A percentile compares a stretch with the other conserved stretches of the same genome.
Conservation (phyloP, 2,329 filamentous ascomycete genomes). For the Graphilbum fragrans region DNA sequence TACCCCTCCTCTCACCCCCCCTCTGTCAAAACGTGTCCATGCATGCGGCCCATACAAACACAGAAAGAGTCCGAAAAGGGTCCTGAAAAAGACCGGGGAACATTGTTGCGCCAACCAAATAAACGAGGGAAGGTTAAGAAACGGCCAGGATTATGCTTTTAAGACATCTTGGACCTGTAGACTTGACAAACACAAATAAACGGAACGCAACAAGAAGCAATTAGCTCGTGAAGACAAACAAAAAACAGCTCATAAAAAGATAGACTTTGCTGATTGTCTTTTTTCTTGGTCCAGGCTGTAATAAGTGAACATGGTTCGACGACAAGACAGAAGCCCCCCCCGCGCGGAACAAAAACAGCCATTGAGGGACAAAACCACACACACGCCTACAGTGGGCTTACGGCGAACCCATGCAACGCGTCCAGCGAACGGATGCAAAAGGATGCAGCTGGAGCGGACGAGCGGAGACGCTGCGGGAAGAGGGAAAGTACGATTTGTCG, state of each 20-base stretch:
- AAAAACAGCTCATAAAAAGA: background rate
- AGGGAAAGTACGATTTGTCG: background rate
- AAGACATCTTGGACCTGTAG: background rate
- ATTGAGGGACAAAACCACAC: too few relatives aligned
- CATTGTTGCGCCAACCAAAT: background rate
- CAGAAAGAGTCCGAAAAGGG: too few relatives aligned
- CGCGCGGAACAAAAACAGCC: too few relatives aligned
- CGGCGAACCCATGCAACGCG: too few relatives aligned
- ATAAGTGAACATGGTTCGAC: background rate
- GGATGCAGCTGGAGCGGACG: background rate
- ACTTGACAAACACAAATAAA: slow-evolving; percentile 11
- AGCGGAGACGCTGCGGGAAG: background rate
- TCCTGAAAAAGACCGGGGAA: too few relatives aligned
- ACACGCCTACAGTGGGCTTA: too few relatives aligned
- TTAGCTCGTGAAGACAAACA: background rate
- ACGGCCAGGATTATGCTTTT: background rate
- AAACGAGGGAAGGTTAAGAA: background rate
- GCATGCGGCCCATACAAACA: too few relatives aligned
- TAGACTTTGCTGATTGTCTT: background rate
- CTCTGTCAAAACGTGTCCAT: background rate
- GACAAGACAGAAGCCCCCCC: too few relatives aligned
- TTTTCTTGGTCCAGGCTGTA: background rate
- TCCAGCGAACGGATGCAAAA: too few relatives aligned
- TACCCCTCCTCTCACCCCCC: background rate
- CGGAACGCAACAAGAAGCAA: slow-evolving; percentile 3